Evolutionary conservation across 345 rosid species (phyloP).

Genomic region (Salix udensis): DNA sequence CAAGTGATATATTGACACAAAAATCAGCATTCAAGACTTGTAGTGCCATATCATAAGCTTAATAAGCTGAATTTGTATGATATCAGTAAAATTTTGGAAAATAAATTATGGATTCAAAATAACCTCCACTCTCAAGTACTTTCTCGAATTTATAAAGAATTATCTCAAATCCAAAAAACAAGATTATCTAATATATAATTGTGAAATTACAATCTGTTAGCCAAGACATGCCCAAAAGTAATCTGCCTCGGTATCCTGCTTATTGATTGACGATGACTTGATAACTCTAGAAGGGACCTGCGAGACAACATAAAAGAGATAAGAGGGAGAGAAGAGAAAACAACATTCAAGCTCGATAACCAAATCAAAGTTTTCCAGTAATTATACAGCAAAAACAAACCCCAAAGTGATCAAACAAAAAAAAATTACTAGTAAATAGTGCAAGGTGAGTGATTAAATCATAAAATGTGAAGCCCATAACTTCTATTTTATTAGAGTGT

Average conservation of each 20-base stretch:
- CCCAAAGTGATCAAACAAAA: neutral
- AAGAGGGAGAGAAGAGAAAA: neutral
- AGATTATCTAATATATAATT: neutral
- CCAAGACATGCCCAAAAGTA: conserved; percentile 39
- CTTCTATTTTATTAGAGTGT: conserved; percentile 7
- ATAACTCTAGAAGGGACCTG: conserved; percentile 67
- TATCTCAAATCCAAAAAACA: neutral
- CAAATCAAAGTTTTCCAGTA: neutral
- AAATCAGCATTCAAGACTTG: neutral
- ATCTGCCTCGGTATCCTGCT: conserved; percentile 45
- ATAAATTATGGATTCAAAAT: neutral
- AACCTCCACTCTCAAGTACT: neutral
- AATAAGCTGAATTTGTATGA: neutral
- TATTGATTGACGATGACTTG: conserved; percentile 44
- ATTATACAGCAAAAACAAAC: neutral
- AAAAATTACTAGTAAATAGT: neutral
- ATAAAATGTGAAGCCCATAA: conserved; percentile 12
- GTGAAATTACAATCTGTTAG: neutral
- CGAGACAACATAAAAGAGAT: neutral
- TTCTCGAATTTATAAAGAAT: neutral
- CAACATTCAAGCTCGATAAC: neutral
- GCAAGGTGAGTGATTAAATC: neutral
- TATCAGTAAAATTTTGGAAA: neutral
- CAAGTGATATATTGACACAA: neutral
- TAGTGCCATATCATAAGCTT: neutral